Conservation (phyloP, 305 asterid species). For the Solanum aculeatissimum region DNA sequence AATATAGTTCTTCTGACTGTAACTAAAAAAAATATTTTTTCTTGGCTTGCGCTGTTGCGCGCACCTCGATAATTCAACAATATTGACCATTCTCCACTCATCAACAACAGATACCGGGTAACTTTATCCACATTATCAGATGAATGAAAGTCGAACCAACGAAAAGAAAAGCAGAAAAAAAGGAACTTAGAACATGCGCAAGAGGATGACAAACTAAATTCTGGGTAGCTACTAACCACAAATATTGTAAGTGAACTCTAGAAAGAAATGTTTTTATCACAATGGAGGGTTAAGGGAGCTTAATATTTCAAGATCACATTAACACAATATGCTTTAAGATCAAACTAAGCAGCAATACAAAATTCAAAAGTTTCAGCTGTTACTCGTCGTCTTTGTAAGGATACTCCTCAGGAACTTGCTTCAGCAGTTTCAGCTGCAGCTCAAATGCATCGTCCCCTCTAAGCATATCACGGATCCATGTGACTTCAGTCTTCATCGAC, state of each 20-base stretch:
- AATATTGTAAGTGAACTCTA: background rate
- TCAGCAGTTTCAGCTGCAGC: constrained; percentile 85
- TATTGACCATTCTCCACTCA: background rate
- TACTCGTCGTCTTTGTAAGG: constrained; percentile 97
- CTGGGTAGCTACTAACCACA: background rate
- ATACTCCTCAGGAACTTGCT: constrained; percentile 97
- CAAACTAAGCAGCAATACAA: background rate
- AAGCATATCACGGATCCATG: constrained; percentile 98
- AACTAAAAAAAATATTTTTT: background rate
- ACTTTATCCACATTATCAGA: background rate
- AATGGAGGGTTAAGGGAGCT: background rate
- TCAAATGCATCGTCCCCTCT: constrained; percentile 93
- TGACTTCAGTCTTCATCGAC: constrained; percentile 91
- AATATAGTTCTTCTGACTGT: too few relatives aligned
- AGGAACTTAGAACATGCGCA: background rate
- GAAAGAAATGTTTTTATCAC: background rate
- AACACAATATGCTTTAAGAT: background rate
- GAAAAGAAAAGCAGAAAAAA: background rate
- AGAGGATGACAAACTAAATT: background rate
- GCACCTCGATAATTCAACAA: background rate
- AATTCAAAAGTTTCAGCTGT: background rate
- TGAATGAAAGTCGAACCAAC: background rate
- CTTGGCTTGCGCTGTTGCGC: background rate
- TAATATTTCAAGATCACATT: background rate
- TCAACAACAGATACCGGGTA: background rate